Base-by-base conservation (phyloP, 2,329 filamentous ascomycete species). In the Ophiostoma angusticollis region DNA sequence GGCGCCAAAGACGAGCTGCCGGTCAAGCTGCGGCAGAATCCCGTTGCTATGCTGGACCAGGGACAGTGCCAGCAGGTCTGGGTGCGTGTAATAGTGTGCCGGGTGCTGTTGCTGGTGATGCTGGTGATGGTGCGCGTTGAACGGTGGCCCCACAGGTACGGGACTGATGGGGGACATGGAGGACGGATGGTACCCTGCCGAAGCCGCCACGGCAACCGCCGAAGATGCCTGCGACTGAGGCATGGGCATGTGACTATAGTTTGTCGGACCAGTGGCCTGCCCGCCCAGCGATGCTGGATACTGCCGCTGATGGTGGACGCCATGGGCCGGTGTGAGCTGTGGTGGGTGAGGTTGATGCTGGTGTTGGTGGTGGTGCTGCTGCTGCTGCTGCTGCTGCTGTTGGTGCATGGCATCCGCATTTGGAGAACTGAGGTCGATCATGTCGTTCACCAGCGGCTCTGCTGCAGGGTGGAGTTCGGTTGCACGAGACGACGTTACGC, bases 1-100 rank as follows among this genome's bases (percentile, higher is more conserved):
- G 1, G 78, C 80, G 27, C 77, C 78, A 45, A 84, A 84, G 2
- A 85, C 78, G 46, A 86, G 74, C 51, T 85, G 80, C 3, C 80
- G 70, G 50, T 87, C 81, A 12, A 89, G 69, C 44, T 83, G 76
- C 9, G 79, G 76, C 19, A 85, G 61, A 38, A 76, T 66, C 3
- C 61, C 62, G 42, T 64, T 60, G 16, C 39, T 47, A 41, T 65
- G 65, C 50, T 66, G 67, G 17, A 60, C 58, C 13, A 78, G 58
- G 4, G 64, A 64, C 45, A 74, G 58, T 5, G 63, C 56, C n/a
- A 76, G 62, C 27, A 79, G 53, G 51, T 76, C 64, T 35, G 64
- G 60, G 8, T 69, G 57, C n/a, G n/a, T n/a, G 49, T 68, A 74
- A 41, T 70, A 64, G 5, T 39, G 41, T 13, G 35, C 37, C 5